Evolutionary conservation across 2,329 filamentous ascomycete genomes (phyloP).

Genomic region (Xylariaceae sp.): DNA sequence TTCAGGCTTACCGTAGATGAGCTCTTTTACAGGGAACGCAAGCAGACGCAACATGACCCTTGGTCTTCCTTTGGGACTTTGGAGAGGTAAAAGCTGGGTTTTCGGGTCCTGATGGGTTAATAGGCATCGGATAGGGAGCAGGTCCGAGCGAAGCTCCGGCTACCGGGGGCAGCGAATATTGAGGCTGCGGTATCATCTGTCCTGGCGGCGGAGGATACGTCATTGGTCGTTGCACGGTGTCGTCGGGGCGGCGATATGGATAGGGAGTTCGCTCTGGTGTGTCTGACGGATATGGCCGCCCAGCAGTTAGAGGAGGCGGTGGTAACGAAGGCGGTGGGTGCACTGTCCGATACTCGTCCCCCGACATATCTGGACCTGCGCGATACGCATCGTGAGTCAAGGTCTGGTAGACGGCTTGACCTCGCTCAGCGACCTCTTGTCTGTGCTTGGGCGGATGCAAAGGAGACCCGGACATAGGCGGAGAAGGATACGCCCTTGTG

Average conservation of each 20-base stretch:
- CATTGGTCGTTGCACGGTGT: conserved; percentile 31
- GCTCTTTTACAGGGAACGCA: conserved; percentile 83
- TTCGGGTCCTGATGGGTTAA: conserved; percentile 39
- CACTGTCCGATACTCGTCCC: conserved; percentile 35
- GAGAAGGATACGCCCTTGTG: conserved; percentile 61
- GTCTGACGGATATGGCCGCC: conserved; percentile 37
- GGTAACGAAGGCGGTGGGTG: conserved; percentile 29
- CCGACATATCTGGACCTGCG: conserved; percentile 34
- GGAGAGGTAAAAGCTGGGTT: conserved; percentile 47
- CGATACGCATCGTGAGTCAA: conserved; percentile 49
- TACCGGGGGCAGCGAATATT: conserved; percentile 34
- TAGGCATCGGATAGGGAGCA: conserved; percentile 28
- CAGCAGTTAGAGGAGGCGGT: conserved; percentile 21
- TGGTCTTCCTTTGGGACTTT: conserved; percentile 62
- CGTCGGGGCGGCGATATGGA: conserved; percentile 37
- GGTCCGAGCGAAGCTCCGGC: conserved; percentile 30
- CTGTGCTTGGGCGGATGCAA: conserved; percentile 54
- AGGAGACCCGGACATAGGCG: conserved; percentile 69
- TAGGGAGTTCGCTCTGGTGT: conserved; percentile 38
- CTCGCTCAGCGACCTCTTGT: conserved; percentile 52
- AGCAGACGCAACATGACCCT: conserved; percentile 77
- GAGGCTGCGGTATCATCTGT: conserved; percentile 33
- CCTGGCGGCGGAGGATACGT: conserved; percentile 33
- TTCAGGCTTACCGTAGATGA: conserved; percentile 59
- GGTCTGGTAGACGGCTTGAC: conserved; percentile 44